Conservation (phyloP, 108 stramenopile genomes). For the Conticribra guillardii region DNA sequence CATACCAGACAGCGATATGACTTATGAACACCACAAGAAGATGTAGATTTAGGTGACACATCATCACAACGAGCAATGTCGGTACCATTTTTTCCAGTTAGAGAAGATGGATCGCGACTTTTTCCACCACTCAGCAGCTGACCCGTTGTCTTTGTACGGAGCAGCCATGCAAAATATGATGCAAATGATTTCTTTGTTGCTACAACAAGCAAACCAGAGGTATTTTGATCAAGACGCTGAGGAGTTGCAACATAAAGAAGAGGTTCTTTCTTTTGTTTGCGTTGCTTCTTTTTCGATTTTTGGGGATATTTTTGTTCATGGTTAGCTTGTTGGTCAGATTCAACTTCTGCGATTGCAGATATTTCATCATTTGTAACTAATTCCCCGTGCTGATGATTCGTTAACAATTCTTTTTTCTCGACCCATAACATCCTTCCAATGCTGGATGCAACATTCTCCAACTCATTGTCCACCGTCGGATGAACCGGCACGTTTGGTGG, state of each 20-base stretch:
- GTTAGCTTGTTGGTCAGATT: neutral
- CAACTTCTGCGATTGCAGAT: neutral
- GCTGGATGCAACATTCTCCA: slow-evolving; percentile 80
- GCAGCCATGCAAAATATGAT: slow-evolving; percentile 78
- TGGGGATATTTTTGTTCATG: neutral
- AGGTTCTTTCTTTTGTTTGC: slow-evolving; percentile 34
- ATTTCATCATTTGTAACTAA: neutral
- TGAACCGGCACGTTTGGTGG: slow-evolving; percentile 82
- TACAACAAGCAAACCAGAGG: slow-evolving; percentile 82
- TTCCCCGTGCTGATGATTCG: neutral
- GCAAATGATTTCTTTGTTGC: slow-evolving; percentile 80
- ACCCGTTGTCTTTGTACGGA: slow-evolving; percentile 65
- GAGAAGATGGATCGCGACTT: neutral
- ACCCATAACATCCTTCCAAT: slow-evolving; percentile 44
- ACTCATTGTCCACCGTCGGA: slow-evolving; percentile 78
- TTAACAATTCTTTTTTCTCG: slow-evolving; percentile 14
- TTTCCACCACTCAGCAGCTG: slow-evolving; percentile 19
- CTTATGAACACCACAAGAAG: slow-evolving; percentile 64
- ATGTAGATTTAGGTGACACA: neutral
- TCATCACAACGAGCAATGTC: too few relatives aligned
- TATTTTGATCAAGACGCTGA: slow-evolving; percentile 84
- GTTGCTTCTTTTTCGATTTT: slow-evolving; percentile 23
- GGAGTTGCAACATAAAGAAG: slow-evolving; percentile 67
- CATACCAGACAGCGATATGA: slow-evolving; percentile 82
- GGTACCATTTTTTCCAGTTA: neutral